Evolutionary conservation across 441 rosid genomes (phyloP).

Genomic region (Kokia cookei): DNA sequence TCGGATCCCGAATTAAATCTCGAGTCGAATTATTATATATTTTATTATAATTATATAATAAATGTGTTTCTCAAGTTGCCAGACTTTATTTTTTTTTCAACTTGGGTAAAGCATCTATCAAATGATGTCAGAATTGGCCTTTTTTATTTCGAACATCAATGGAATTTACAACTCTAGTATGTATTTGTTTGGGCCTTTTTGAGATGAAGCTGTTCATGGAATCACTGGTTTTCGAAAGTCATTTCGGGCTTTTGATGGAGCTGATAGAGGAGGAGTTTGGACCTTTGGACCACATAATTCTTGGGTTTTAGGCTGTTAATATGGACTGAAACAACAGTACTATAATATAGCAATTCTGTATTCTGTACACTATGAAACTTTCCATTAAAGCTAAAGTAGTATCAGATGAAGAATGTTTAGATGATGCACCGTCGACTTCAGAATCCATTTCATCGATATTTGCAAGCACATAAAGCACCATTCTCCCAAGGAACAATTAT

Average conservation of each 20-base stretch:
- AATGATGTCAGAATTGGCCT: neutral
- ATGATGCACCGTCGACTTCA: neutral
- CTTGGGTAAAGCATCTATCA: neutral
- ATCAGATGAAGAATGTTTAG: neutral
- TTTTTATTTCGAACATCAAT: neutral
- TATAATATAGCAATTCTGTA: neutral
- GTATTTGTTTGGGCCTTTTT: too few relatives aligned
- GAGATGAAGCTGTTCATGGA: too few relatives aligned
- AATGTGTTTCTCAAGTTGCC: neutral
- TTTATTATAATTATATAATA: too few relatives aligned
- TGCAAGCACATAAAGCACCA: neutral
- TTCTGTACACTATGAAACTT: neutral
- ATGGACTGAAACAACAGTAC: neutral
- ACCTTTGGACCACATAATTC: too few relatives aligned
- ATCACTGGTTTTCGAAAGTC: too few relatives aligned
- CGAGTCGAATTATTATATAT: too few relatives aligned
- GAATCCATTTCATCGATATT: neutral
- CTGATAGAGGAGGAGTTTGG: too few relatives aligned
- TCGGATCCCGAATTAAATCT: too few relatives aligned
- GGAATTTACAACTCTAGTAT: neutral
- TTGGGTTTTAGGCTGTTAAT: too few relatives aligned
- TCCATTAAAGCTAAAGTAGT: neutral
- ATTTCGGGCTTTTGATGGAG: too few relatives aligned
- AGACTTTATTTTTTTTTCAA: too few relatives aligned
- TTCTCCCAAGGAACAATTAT: neutral